Evolutionary conservation across 495 filamentous ascomycete genomes (phyloP).

Genomic region (Aspergillus bridgeri): DNA sequence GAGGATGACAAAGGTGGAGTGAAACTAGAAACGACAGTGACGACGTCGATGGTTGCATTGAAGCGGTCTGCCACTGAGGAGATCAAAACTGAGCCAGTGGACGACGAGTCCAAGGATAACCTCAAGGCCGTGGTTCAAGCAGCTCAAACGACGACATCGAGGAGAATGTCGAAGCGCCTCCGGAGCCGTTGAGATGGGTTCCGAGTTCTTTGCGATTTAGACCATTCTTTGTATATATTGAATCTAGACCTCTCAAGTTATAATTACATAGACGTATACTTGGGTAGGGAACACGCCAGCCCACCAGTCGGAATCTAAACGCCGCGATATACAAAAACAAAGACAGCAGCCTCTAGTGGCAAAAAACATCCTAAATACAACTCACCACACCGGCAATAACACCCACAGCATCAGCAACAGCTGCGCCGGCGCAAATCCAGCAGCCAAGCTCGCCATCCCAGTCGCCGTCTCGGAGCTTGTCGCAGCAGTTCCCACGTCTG

Average conservation of each 20-base stretch:
- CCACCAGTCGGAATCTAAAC: no score
- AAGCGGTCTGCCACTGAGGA: constrained; percentile 25
- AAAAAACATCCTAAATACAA: no score
- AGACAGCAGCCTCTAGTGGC: neutral
- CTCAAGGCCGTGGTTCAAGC: constrained; percentile 21
- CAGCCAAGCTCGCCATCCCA: neutral
- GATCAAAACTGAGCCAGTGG: constrained; percentile 18
- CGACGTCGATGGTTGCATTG: constrained; percentile 25
- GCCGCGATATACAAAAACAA: no score
- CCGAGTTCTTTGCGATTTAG: neutral
- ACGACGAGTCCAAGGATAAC: constrained; percentile 21
- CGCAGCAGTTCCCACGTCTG: neutral
- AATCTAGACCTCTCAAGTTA: neutral
- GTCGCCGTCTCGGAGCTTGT: neutral
- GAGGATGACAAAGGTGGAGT: constrained; percentile 21
- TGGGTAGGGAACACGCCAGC: no score
- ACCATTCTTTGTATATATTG: neutral
- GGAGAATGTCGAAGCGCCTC: constrained; percentile 39
- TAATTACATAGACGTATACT: no score
- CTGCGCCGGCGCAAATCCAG: neutral
- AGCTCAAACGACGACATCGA: constrained; percentile 25
- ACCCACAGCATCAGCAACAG: neutral
- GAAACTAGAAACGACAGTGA: constrained; percentile 23
- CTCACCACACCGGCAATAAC: neutral
- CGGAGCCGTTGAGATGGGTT: constrained; percentile 15